Base-by-base conservation (phyloP, 176 grass and related monocot species). In the Lolium multiflorum region DNA sequence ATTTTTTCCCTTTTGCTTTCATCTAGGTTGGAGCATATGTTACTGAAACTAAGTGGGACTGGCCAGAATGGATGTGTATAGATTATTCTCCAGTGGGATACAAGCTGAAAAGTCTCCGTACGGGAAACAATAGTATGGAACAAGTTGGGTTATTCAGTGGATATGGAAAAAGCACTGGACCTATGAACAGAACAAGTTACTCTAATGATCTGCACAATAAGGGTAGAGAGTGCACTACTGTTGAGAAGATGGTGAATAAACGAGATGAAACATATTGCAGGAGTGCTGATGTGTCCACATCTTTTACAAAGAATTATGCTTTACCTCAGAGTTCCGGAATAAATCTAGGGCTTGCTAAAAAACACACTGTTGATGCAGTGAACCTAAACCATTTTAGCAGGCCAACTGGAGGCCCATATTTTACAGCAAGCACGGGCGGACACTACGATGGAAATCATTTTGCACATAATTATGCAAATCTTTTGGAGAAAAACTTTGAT, bases 31-130 rank as follows among this genome's bases (percentile, higher is more conserved):
- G 76, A 76, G 68, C 81, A 80, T 91, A 54, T 81, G 67, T 52
- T 88, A 71, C 89, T 84, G 71, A 62, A 43, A 81, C 72, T 71
- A 88, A 83, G 62, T 94, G 92, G 92, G 92, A 94, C 58, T 92
- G 92, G 92, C 88, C 92, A 83, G 92, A 91, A 80, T 75, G 86
- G 83, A 62, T 60, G 52, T 71, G 12, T 26, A 46, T 72, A 49
- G 75, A 83, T 50, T 79, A 49, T 72, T 75, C 60, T 81, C 66
- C 76, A 37, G 83, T 81, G 73, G 92, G 82, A 77, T 71, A 56
- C 18, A 77, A 68, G 80, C 48, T 26, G 38, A 84, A 69, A 76
- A 87, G 18, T 76, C 24, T 72, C 77, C 47, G 76, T 69, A 52
- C 43, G 43, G 70, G 43, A 61, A 91, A 91, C 81, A 81, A 9